Conservation (phyloP, 352 stramenopile genomes). For the Globisporangium parvum region DNA sequence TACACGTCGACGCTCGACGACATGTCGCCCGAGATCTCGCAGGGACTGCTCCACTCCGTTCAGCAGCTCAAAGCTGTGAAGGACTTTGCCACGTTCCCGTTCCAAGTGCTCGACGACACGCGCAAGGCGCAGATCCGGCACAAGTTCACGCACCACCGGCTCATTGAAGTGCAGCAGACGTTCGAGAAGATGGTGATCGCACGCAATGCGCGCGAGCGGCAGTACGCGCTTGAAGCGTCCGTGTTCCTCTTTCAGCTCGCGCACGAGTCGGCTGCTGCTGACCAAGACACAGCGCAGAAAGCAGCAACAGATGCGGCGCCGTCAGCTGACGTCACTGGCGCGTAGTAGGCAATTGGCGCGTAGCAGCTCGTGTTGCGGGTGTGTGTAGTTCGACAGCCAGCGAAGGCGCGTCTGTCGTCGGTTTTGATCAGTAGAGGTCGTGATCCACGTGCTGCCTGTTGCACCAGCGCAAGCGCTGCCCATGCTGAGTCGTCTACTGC, state of each 20-base stretch:
- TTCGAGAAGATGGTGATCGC: slow-evolving; percentile 66
- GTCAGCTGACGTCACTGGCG: background rate
- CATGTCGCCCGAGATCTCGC: slow-evolving; percentile 40
- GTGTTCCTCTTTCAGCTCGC: slow-evolving; percentile 67
- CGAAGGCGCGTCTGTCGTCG: too few species aligned
- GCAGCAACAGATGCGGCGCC: slow-evolving; percentile 6
- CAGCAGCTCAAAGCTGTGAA: slow-evolving; percentile 46
- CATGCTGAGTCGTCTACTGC: too few species aligned
- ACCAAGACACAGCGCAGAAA: slow-evolving; percentile 2
- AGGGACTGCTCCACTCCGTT: slow-evolving; percentile 36
- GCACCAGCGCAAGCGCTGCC: too few species aligned
- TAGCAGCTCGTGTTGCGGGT: background rate
- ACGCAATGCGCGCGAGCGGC: slow-evolving; percentile 35
- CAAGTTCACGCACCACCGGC: slow-evolving; percentile 52
- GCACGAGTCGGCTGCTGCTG: slow-evolving; percentile 23
- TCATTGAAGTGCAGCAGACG: slow-evolving; percentile 57
- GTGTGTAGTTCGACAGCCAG: too few species aligned
- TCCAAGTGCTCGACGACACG: slow-evolving; percentile 41
- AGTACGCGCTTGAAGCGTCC: slow-evolving; percentile 46
- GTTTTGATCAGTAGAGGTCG: too few species aligned
- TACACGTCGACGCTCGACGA: slow-evolving; percentile 49
- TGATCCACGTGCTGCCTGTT: too few species aligned
- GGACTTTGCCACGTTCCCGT: slow-evolving; percentile 39
- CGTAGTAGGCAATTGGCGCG: slow-evolving; percentile 1
- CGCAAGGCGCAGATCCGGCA: slow-evolving; percentile 30